A percentile compares a stretch with the other conserved stretches of the same genome.
Evolutionary conservation across 2,329 filamentous ascomycete species (phyloP).

Genomic region (Verticillium klebahnii): DNA sequence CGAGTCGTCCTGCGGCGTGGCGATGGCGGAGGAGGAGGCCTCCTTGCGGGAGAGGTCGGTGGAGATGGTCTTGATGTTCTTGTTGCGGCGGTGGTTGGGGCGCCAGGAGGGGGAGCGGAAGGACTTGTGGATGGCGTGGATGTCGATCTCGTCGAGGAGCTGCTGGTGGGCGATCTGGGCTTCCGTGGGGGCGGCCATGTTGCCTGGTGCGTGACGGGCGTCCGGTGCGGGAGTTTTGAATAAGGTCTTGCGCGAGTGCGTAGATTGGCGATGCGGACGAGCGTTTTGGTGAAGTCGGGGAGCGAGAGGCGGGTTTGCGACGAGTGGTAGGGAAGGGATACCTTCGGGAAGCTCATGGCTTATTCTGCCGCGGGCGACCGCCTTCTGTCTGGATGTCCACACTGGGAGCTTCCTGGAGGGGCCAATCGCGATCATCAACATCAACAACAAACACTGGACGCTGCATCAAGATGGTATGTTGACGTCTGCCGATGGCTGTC

Average conservation of each 20-base stretch:
- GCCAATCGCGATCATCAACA: not conserved
- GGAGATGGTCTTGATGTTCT: constrained; percentile 96
- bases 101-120: constrained; percentile 92
- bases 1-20: constrained; percentile 63
- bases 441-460: not conserved
- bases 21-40: constrained; percentile 66
- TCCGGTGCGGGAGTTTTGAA: not conserved
- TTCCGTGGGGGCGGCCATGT: constrained; percentile 62
- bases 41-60: constrained; percentile 85
- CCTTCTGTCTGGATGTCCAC: not conserved
- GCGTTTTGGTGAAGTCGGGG: not conserved
- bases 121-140: constrained; percentile 77
- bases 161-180: constrained; percentile 76
- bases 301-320: not conserved
- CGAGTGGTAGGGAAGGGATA: not conserved
- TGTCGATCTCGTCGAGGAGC: constrained; percentile 88
- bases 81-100: constrained; percentile 92
- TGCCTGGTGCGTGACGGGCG: constrained; percentile 37
- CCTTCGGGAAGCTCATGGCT: not conserved
- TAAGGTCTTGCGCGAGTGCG: not conserved
- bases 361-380: constrained; percentile 12
- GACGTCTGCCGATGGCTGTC: too few species aligned
- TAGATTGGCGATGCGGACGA: not conserved
- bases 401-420: not conserved
- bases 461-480: constrained; percentile 8